Evolutionary conservation across 306 rosid species (phyloP), one percentile per base, ranked within the genome.

Genomic region (Astragalus glycyphyllos): DNA sequence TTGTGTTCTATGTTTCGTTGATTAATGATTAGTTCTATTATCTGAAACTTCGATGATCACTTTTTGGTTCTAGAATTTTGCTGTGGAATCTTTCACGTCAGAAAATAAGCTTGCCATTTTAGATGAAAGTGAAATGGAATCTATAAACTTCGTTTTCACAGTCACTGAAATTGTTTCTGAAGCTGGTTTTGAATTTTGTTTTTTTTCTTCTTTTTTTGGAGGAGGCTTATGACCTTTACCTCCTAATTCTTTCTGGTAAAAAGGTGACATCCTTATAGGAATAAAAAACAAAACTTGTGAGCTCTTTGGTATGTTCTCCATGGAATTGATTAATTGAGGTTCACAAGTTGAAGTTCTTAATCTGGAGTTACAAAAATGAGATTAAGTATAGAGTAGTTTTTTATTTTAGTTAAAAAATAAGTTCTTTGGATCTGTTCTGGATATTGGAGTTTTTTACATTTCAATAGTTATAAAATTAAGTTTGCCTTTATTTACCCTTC

Each of bases 361-460:
- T 44, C 75, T 14, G 48, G 49, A 79, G 23, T 55, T 65, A 41
- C 64, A 20, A 50, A 20, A 44, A 75, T 50, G 31, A 7, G 44
- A 50, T 34, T 16, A 26, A 44, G 5, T 51, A 49, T 13, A 53
- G 11, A 37, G 34, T 14, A 6, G 1, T n/a, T 15, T 48, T n/a
- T 9, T 29, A 15, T 5, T 20, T 34, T 26, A 26, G 31, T 26
- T 26, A 26, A 26, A 1, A 26, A 10, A 13, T 20, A 37, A 51
- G 5, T 70, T 60, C 35, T 14, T 5, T 40, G 54, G 75, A 77
- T 77, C 75, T 81, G 73, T 54, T 77, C n/a, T 73, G 59, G 46
- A 64, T 34, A 62, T 45, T 73, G 31, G 20, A 41, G 15, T 13
- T 49, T 44, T 41, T 14, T 34, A 11, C 34, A 6, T 67, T 48